These are phyloP conservation scores for Carpinus viminea DNA, from an alignment of 306 rosid species.

Conservation along the genomic window DNA sequence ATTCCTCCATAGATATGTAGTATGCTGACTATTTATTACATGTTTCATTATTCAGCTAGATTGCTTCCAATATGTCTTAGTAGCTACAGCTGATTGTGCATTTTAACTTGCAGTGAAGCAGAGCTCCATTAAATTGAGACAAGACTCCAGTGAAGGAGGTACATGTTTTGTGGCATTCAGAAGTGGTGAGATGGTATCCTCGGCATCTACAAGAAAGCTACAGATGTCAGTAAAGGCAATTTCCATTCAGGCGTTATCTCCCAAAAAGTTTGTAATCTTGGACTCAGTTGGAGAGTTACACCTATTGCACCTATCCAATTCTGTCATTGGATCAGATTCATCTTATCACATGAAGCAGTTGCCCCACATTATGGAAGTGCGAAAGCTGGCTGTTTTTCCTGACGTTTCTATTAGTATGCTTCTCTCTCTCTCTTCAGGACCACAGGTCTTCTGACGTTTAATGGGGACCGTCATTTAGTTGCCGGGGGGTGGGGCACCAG, in stretches of 20 bases:
- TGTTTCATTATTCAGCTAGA: slow-evolving; percentile 12
- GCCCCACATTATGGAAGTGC: slow-evolving; percentile 64
- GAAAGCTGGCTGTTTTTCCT: slow-evolving; percentile 62
- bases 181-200: slow-evolving; percentile 40
- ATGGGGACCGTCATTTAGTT: not conserved
- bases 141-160: slow-evolving; percentile 51
- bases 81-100: slow-evolving; percentile 36
- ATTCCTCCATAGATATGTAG: slow-evolving; percentile 19
- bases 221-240: slow-evolving; percentile 52
- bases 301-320: slow-evolving; percentile 53
- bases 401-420: slow-evolving; percentile 60
- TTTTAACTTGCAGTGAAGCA: slow-evolving; percentile 60
- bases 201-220: slow-evolving; percentile 38
- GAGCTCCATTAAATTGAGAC: slow-evolving; percentile 51
- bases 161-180: slow-evolving; percentile 63
- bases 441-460: not conserved
- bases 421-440: slow-evolving; percentile 11
- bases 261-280: slow-evolving; percentile 58
- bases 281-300: slow-evolving; percentile 81
- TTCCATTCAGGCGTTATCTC: slow-evolving; percentile 76
- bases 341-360: slow-evolving; percentile 50
- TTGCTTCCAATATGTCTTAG: slow-evolving; percentile 24
- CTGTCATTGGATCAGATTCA: slow-evolving; percentile 55
- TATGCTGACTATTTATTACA: slow-evolving; percentile 15
- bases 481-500: not conserved